Evolutionary conservation across 1,139 yeast genomes (phyloP).

Genomic region (Kodamaea plutei): DNA sequence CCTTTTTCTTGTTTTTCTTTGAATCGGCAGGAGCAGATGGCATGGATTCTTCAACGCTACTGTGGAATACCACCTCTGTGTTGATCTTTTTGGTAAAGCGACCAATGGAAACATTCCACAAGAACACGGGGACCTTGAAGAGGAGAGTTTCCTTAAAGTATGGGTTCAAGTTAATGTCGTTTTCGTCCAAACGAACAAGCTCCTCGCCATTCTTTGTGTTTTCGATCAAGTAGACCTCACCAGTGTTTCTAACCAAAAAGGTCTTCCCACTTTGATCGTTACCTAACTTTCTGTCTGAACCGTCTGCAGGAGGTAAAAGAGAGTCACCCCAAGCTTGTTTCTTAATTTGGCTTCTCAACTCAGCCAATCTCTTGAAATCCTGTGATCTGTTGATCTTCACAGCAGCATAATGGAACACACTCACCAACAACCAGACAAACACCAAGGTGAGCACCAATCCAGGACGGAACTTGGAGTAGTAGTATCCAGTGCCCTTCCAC

Average conservation of each 20-base stretch:
- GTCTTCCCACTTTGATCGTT: constrained; percentile 46
- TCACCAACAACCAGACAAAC: constrained; percentile 46
- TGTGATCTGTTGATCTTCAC: constrained; percentile 55
- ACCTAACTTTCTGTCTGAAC: constrained; percentile 38
- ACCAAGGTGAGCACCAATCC: constrained; percentile 51
- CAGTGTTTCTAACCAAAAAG: constrained; percentile 64
- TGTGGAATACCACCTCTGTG: constrained; percentile 17
- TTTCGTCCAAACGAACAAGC: constrained; percentile 31
- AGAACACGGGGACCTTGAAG: constrained; percentile 39
- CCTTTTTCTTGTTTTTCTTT: constrained; percentile 30
- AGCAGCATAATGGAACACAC: constrained; percentile 57
- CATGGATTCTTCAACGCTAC: constrained; percentile 9
- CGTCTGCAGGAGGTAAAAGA: constrained; percentile 42
- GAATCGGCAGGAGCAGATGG: constrained; percentile 10
- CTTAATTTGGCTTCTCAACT: constrained; percentile 49
- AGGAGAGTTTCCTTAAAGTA: constrained; percentile 55
- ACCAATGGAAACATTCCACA: constrained; percentile 49
- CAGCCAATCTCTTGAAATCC: constrained; percentile 54
- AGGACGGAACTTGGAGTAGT: constrained; percentile 55
- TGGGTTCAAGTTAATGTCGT: constrained; percentile 34
- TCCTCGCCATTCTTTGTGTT: constrained; percentile 35
- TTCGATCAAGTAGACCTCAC: constrained; percentile 63
- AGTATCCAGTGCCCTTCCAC: constrained; percentile 57
- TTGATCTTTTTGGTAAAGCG: constrained; percentile 24
- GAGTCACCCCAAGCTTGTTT: constrained; percentile 61